Conservation (phyloP, 1,139 yeast species). For the Magnusiomyces fungicola region DNA sequence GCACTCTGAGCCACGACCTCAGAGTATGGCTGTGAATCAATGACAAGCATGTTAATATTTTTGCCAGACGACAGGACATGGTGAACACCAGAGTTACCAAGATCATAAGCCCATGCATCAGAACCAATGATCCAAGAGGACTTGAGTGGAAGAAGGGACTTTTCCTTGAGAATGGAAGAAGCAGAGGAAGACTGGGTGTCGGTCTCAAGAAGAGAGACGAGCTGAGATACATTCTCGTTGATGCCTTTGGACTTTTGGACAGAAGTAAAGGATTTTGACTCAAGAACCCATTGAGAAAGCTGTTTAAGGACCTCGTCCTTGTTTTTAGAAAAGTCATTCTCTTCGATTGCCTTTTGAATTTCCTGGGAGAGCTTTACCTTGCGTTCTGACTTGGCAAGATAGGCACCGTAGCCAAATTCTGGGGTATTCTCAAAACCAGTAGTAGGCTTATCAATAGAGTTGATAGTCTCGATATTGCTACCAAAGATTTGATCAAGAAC, state of each 20-base stretch:
- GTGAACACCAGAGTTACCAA: conserved; percentile 90
- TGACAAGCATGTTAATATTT: conserved; percentile 75
- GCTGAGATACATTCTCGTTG: conserved; percentile 28
- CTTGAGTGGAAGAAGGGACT: conserved; percentile 41
- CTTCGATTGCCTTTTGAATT: conserved; percentile 46
- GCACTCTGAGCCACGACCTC: conserved; percentile 28
- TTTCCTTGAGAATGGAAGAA: conserved; percentile 38
- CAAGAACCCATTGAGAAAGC: conserved; percentile 60
- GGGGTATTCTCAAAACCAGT: conserved; percentile 46
- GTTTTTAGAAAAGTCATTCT: conserved; percentile 42
- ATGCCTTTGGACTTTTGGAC: conserved; percentile 27
- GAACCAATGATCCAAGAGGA: conserved; percentile 87
- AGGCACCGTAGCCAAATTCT: conserved; percentile 82
- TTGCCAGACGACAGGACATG: conserved; percentile 67
- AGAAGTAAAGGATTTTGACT: conserved; percentile 21
- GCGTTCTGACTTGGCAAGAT: conserved; percentile 47
- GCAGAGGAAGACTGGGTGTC: conserved; percentile 10
- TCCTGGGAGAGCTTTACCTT: conserved; percentile 38
- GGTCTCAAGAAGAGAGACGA: conserved; percentile 39
- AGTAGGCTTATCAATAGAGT: conserved; percentile 43
- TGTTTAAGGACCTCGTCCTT: conserved; percentile 46
- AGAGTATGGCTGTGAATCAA: conserved; percentile 84
- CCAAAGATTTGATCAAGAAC: conserved; percentile 63
- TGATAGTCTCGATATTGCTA: conserved; percentile 50
- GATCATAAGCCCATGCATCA: conserved; percentile 91